These are phyloP conservation scores for Ophiostoma quercus DNA, from an alignment of 2,329 filamentous ascomycete species.

Conservation along the genomic window DNA sequence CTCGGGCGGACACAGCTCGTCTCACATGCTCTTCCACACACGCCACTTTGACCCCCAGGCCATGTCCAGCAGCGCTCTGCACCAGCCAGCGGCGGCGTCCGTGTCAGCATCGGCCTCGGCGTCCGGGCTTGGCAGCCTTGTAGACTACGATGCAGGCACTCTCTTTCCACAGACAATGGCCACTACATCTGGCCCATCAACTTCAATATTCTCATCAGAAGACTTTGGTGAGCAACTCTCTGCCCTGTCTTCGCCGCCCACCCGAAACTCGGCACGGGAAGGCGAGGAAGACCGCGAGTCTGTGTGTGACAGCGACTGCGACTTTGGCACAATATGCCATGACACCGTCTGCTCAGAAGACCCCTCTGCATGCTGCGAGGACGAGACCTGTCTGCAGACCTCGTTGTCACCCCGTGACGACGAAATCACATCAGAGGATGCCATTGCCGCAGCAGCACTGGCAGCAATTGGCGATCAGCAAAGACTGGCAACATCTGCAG, in stretches of 20 bases:
- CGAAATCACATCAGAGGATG: slow-evolving; percentile 24
- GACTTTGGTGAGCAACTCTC: slow-evolving; percentile 25
- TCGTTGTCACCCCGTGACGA: neutral
- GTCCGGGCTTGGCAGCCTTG: neutral
- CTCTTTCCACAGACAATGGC: slow-evolving; percentile 18
- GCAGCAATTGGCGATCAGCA: slow-evolving; percentile 24
- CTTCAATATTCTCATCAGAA: slow-evolving; percentile 11
- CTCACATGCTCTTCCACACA: slow-evolving; percentile 27
- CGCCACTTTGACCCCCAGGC: slow-evolving; percentile 22
- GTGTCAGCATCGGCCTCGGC: neutral
- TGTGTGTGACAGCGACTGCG: slow-evolving; percentile 28
- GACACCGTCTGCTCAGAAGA: slow-evolving; percentile 26
- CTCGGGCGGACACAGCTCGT: slow-evolving; percentile 13
- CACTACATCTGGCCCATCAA: slow-evolving; percentile 10
- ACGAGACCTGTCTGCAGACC: slow-evolving; percentile 26
- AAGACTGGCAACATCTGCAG: slow-evolving; percentile 16
- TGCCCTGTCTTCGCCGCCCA: slow-evolving; percentile 23
- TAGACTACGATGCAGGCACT: slow-evolving; percentile 9
- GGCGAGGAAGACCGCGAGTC: slow-evolving; percentile 24
- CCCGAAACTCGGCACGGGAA: slow-evolving; percentile 2
- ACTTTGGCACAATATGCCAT: slow-evolving; percentile 26
- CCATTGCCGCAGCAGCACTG: slow-evolving; percentile 27
- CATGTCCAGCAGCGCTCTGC: slow-evolving; percentile 10
- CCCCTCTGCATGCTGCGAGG: slow-evolving; percentile 27
- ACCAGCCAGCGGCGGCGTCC: neutral